A percentile compares a stretch with the other conserved stretches of the same genome.
These are phyloP conservation scores for Xylaria castorea DNA, from an alignment of 495 filamentous ascomycete species.

Conservation along the genomic window DNA sequence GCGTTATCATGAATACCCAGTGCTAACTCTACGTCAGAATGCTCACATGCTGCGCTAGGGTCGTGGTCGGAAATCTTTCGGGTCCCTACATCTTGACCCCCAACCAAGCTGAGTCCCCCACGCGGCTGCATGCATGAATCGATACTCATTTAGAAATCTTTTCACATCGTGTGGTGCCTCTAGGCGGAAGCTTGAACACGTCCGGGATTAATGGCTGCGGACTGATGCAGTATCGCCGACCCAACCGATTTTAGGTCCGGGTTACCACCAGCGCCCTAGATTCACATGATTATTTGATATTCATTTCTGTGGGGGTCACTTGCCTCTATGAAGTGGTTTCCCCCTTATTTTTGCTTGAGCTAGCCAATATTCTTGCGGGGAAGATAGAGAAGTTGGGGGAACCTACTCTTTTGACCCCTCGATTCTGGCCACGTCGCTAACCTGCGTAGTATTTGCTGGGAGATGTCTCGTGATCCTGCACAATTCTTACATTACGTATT, in stretches of 20 bases:
- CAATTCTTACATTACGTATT: conserved; percentile 2
- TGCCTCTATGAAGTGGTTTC: neutral
- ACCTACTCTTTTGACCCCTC: neutral
- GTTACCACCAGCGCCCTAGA: neutral
- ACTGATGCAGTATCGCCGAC: neutral
- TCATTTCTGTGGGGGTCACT: neutral
- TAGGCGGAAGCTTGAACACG: neutral
- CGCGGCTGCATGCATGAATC: neutral
- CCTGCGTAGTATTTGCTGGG: neutral
- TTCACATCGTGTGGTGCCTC: neutral
- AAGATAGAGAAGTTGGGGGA: neutral
- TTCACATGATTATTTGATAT: neutral
- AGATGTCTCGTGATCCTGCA: neutral
- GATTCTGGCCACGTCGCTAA: neutral
- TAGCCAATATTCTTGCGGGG: neutral
- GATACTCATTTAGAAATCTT: neutral
- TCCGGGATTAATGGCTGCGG: neutral
- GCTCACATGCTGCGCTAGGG: neutral
- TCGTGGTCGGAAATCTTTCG: neutral
- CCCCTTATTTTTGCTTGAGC: neutral
- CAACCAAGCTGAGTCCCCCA: neutral
- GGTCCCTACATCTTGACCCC: neutral
- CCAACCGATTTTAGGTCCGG: neutral
- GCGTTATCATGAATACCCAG: neutral
- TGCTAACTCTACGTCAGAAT: neutral